Evolutionary conservation across 176 grass and related monocot genomes (phyloP), one percentile per base, ranked within the genome.

Genomic region (Alopecurus myosuroides): DNA sequence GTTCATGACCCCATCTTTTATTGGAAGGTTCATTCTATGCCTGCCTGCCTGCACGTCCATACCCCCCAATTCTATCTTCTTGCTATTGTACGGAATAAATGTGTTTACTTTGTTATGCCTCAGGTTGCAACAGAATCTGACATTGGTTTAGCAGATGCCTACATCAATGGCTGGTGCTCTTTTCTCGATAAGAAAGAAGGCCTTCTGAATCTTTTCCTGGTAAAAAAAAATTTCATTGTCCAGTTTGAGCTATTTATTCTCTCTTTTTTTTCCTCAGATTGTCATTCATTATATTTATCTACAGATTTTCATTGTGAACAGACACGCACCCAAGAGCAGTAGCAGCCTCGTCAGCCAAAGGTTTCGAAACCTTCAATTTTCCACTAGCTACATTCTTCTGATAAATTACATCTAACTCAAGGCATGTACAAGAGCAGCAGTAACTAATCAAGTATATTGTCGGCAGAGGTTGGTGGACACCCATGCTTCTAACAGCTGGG

Each of bases 151-250:
- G 94, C 91, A 84, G 91, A 93, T 20, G 85, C 91, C 63, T 97
- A 97, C 60, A 93, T 97, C 85, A 89, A 97, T 18, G 82, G 94
- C n/a, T 91, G 84, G 80, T 93, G 90, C 65, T 93, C 94, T 31
- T 93, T 96, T 61, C 86, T 86, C 50, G 94, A 96, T 77, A 72
- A 93, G 80, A 76, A n/a, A 55, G 20, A 55, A n/a, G 51, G 20
- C 51, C 51, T 55, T n/a, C 2, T 55, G 0, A 55, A 55, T 55
- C 20, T 55, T 55, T n/a, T 55, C 20, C 51, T 55, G 51, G 51
- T 55, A 55, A 55, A 22, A n/a, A 2, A 9, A 7, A 9, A 20
- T 52, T 1, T 22, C 2, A 8, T 20, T 52, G 51, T 55, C 51
- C 7, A 55, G 20, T 2, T n/a, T n/a, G 6, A 19, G 2, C 20